Evolutionary conservation across 805 yeast species (phyloP).

Genomic region (Pichia nanzhaoensis): DNA sequence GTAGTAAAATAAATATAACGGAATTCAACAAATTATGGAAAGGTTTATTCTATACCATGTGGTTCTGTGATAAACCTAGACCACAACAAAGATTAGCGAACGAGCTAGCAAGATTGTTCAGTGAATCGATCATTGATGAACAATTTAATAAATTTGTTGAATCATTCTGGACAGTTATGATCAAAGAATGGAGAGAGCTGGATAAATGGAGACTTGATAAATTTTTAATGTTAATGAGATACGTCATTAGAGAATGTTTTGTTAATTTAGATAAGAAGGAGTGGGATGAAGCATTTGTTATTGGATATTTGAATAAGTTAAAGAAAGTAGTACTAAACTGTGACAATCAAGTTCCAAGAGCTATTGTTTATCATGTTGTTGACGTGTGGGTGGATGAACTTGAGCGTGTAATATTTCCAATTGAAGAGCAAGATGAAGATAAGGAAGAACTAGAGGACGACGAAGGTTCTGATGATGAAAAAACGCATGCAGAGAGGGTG

Average conservation of each 20-base stretch:
- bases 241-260: constrained; percentile 61
- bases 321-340: constrained; percentile 39
- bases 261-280: constrained; percentile 43
- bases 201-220: constrained; percentile 89
- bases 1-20: constrained; percentile 36
- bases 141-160: constrained; percentile 48
- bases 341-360: constrained; percentile 55
- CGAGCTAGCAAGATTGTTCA: constrained; percentile 52
- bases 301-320: constrained; percentile 36
- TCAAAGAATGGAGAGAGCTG: constrained; percentile 74
- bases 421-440: constrained; percentile 39
- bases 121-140: constrained; percentile 35
- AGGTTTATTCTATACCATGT: constrained; percentile 92
- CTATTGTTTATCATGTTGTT: constrained; percentile 75
- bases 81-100: constrained; percentile 84
- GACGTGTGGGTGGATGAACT: constrained; percentile 84
- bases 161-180: constrained; percentile 77
- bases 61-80: constrained; percentile 91
- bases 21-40: constrained; percentile 88
- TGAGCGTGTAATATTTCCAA: constrained; percentile 54
- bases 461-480: constrained; percentile 6
- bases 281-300: constrained; percentile 49
- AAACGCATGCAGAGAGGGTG: constrained; percentile 12
- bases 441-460: constrained; percentile 38
- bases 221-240: constrained; percentile 72